Base-by-base conservation (phyloP, 2,329 filamentous ascomycete species). In the Arthrobotrys pseudoclavata region DNA sequence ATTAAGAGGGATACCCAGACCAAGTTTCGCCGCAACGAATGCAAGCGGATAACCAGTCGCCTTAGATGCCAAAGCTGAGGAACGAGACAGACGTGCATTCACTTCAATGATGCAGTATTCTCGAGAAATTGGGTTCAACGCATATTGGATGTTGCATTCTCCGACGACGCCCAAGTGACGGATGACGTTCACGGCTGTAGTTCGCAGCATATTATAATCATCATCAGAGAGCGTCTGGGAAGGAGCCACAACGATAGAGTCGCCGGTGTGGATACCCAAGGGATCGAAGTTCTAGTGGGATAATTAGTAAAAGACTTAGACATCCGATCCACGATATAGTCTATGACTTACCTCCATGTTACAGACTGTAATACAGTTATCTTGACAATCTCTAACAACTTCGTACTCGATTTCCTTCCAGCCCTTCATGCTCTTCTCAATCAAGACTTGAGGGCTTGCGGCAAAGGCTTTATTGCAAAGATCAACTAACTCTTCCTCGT, bases 361-460 rank as follows among this genome's bases (percentile, higher is more conserved):
- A 85, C 96, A 99, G 79, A 99, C 96, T 5, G 96, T 99, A 83
- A 99, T 98, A 84, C 96, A 99, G 88, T 98, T 98, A 86, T 99
- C 94, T 81, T 93, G 90, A 71, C 91, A 92, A 86, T 98, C 96
- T 82, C 96, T 91, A 47, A 99, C 96, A 79, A 98, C 96, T 84
- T 99, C 96, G 83, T 98, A 99, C 84, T 99, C 96, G 79, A 98
- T 96, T 85, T 99, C 96, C 85, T 99, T 99, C 96, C 96, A 99
- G 76, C 96, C 96, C 86, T 98, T 98, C 95, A 99, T 98, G 86
- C 93, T 97, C 84, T 92, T 91, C 86, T 99, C 96, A 82, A 99
- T 96, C 69, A 99, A 88, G 6, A 99, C 93, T 84, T 99, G 96
- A 7, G 96, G 96, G 83, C 93, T 97, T 80, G 92, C 94, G 29